Evolutionary conservation across 2,329 filamentous ascomycete species (phyloP).

Genomic region (Ophiocordyceps polyrhachis-furcata): DNA sequence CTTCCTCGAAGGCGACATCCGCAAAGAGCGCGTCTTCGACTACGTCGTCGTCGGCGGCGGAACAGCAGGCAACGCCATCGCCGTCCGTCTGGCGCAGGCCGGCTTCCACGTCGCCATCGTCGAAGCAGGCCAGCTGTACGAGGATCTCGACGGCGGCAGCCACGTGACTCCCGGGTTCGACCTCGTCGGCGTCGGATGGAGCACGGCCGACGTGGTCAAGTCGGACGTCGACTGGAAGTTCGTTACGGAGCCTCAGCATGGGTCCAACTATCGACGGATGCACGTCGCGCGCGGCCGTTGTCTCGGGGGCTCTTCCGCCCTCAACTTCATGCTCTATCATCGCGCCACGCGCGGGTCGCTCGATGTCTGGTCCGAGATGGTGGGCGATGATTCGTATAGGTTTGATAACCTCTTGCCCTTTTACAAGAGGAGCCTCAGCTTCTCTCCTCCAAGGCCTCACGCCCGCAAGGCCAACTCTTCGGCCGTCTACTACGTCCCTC

Average conservation of each 20-base stretch:
- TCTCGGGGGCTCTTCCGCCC: slow-evolving; percentile 18
- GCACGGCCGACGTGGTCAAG: background rate
- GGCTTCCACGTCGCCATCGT: slow-evolving; percentile 16
- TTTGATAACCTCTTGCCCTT: slow-evolving; percentile 8
- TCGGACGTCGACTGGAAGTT: background rate
- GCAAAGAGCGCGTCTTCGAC: slow-evolving; percentile 4
- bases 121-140: slow-evolving; percentile 17
- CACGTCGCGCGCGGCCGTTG: slow-evolving; percentile 19
- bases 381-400: slow-evolving; percentile 11
- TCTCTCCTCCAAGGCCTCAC: slow-evolving; percentile 8
- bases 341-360: slow-evolving; percentile 14
- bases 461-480: slow-evolving; percentile 7
- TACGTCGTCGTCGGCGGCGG: slow-evolving; percentile 19
- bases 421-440: slow-evolving; percentile 10
- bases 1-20: background rate
- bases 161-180: slow-evolving; percentile 9
- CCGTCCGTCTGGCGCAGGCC: slow-evolving; percentile 14
- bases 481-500: slow-evolving; percentile 8
- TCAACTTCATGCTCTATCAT: slow-evolving; percentile 18
- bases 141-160: slow-evolving; percentile 12
- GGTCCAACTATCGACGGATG: slow-evolving; percentile 9
- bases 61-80: slow-evolving; percentile 17
- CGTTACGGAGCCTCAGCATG: slow-evolving; percentile 1
- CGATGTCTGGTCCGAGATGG: slow-evolving; percentile 10
- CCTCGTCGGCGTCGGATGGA: slow-evolving; percentile 2